Evolutionary conservation across 2,329 filamentous ascomycete species (phyloP).

Genomic region (Talaromyces sp.): DNA sequence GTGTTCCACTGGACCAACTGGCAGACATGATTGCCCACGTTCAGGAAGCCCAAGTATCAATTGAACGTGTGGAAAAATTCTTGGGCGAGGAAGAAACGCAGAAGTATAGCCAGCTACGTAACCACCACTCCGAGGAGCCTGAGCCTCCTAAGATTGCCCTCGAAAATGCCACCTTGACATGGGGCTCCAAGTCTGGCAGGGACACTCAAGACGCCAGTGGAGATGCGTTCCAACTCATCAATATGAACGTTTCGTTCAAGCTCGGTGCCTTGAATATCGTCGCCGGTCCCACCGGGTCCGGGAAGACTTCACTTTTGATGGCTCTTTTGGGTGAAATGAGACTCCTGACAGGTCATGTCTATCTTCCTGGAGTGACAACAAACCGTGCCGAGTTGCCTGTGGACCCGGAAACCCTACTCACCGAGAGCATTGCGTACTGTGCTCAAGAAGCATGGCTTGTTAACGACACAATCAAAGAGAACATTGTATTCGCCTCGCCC

Average conservation of each 20-base stretch:
- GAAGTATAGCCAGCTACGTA: constrained; percentile 80
- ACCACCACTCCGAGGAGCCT: constrained; percentile 64
- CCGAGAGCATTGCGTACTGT: constrained; percentile 91
- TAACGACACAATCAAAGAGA: constrained; percentile 91
- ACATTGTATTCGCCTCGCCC: constrained; percentile 83
- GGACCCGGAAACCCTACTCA: constrained; percentile 78
- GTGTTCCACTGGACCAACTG: constrained; percentile 89
- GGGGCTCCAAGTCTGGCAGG: constrained; percentile 66
- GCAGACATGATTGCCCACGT: constrained; percentile 99
- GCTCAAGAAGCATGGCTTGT: constrained; percentile 96
- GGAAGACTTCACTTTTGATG: constrained; percentile 95
- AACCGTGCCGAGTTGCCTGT: constrained; percentile 73
- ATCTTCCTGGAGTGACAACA: constrained; percentile 77
- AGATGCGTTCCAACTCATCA: constrained; percentile 75
- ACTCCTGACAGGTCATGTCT: constrained; percentile 71
- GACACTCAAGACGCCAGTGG: constrained; percentile 42
- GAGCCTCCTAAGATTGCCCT: constrained; percentile 78
- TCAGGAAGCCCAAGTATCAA: constrained; percentile 92
- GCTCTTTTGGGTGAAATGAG: constrained; percentile 96
- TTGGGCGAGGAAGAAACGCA: constrained; percentile 90
- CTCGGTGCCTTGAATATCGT: constrained; percentile 88
- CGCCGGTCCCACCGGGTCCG: constrained; percentile 86
- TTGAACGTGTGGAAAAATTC: constrained; percentile 95
- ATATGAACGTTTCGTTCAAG: constrained; percentile 76
- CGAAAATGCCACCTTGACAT: constrained; percentile 77